These are phyloP conservation scores for Hypoxylon fragiforme DNA, from an alignment of 495 filamentous ascomycete genomes.

Conservation along the genomic window DNA sequence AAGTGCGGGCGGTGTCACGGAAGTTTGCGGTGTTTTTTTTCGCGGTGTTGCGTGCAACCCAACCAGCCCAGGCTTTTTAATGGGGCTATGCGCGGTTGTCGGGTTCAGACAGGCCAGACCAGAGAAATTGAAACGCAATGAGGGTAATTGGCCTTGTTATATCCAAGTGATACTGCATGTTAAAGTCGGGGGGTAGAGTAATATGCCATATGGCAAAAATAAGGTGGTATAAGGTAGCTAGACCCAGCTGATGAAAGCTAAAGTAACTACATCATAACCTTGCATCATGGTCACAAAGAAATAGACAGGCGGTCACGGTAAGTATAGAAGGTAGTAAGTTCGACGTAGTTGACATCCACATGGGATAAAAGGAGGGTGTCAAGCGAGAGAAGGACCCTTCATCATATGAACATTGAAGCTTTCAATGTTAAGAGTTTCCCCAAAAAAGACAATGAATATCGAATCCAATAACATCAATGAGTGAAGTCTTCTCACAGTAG, in stretches of 20 bases:
- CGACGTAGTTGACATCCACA: too few relatives aligned
- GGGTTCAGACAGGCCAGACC: conserved; percentile 8
- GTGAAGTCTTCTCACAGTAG: too few relatives aligned
- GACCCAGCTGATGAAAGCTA: not conserved
- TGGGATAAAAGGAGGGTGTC: conserved; percentile 2
- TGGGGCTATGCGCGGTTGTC: conserved; percentile 30
- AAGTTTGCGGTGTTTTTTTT: conserved; percentile 32
- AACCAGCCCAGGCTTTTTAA: conserved; percentile 24
- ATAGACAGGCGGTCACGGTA: too few relatives aligned
- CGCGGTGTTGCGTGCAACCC: conserved; percentile 27
- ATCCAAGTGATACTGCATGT: not conserved
- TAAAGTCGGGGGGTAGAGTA: not conserved
- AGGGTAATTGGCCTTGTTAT: not conserved
- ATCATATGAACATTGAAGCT: too few relatives aligned
- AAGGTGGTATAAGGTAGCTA: not conserved
- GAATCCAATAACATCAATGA: too few relatives aligned
- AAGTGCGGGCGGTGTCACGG: conserved; percentile 19
- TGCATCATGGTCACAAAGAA: not conserved
- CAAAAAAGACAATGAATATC: too few relatives aligned
- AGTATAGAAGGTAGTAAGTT: too few relatives aligned
- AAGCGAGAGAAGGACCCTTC: not conserved
- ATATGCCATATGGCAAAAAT: not conserved
- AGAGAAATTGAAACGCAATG: conserved; percentile 20
- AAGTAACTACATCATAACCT: not conserved
- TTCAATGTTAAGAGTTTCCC: too few relatives aligned